phyloP scores from a whole-genome alignment of 345 rosid genomes.

The Lenwebbia sp. region DNA sequence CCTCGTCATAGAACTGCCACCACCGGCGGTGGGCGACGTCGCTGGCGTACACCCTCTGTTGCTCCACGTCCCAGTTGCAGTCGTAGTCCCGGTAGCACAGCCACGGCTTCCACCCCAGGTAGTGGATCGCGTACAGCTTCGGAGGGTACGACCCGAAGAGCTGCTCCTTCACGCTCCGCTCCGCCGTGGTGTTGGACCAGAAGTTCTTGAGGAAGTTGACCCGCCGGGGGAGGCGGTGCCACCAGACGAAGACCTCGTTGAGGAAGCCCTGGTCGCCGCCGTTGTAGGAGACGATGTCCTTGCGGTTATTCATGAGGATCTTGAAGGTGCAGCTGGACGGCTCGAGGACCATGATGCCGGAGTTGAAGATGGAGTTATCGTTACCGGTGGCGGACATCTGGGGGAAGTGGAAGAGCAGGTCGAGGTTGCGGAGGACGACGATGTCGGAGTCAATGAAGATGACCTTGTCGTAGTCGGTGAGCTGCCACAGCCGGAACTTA shows the following conservation, averaged over 20 bases:
- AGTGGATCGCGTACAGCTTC: constrained; percentile 66
- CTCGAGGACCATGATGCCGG: constrained; percentile 91
- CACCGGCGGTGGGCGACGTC: constrained; percentile 75
- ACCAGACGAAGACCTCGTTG: constrained; percentile 83
- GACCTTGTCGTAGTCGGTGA: constrained; percentile 75
- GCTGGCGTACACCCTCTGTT: constrained; percentile 67
- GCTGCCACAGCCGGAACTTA: constrained; percentile 87
- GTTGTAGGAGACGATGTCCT: constrained; percentile 72
- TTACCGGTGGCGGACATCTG: constrained; percentile 88
- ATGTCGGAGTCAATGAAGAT: constrained; percentile 89
- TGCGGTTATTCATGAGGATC: constrained; percentile 44
- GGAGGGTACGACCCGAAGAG: constrained; percentile 74
- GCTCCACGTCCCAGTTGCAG: constrained; percentile 57
- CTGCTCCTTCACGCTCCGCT: constrained; percentile 58
- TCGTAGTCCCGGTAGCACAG: constrained; percentile 86
- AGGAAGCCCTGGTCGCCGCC: constrained; percentile 94
- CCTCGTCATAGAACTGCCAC: constrained; percentile 67
- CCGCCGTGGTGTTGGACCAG: constrained; percentile 71
- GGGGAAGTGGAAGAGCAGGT: constrained; percentile 71
- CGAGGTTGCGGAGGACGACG: constrained; percentile 64
- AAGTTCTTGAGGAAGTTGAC: constrained; percentile 78
- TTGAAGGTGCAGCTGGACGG: constrained; percentile 89
- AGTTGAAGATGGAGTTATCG: constrained; percentile 77
- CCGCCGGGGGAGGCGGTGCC: constrained; percentile 82
- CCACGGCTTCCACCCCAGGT: constrained; percentile 88